Base-by-base conservation (phyloP, 1,139 yeast species). In the Komagataea norvegica region DNA sequence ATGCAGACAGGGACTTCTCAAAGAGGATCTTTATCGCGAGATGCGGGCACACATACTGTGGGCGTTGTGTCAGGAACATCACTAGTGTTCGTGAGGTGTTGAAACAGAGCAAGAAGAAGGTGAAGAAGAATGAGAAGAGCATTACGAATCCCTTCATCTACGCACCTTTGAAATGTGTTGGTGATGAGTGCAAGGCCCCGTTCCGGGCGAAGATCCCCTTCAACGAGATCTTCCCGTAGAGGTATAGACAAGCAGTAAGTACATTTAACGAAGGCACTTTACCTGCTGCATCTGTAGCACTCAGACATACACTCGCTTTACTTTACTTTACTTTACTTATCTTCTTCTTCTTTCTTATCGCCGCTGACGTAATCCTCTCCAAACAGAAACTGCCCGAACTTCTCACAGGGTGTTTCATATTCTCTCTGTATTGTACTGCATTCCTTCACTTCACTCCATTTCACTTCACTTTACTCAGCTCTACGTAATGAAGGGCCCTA, bases 21-120 rank as follows among this genome's bases (percentile, higher is more conserved):
- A 77, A 71, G 52, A 68, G 91, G 43, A 74, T 83, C 5, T 87
- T 81, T 55, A 70, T 74, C 21, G 72, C 89, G 0, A 54, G 56
- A 10, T 88, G 96, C 64, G 96, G 96, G 0, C 96, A 88, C 62
- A 72, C 80, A 1, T 88, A 75, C 56, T 88, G 96, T 59, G 96
- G 95, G 2, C 62, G 91, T 37, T 88, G 96, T 62, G 84, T 82
- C 15, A 74, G 73, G 49, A 70, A 71, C 46, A 76, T 80, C 15
- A 72, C 70, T 4, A 67, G 62, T 40, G 54, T 72, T 67, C 44
- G 43, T 34, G 39, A 32, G 1, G 28, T 25, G 1, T 19, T 48
- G 25, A 44, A 39, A 25, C 32, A 31, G 17, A 38, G 25, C n/a
- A 41, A 35, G 28, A 36, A 17, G 8, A 42, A 40, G 15, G 21